A percentile compares a stretch with the other conserved stretches of the same genome.
Conservation (phyloP, 495 filamentous ascomycete genomes). For the Cercophora scortea region DNA sequence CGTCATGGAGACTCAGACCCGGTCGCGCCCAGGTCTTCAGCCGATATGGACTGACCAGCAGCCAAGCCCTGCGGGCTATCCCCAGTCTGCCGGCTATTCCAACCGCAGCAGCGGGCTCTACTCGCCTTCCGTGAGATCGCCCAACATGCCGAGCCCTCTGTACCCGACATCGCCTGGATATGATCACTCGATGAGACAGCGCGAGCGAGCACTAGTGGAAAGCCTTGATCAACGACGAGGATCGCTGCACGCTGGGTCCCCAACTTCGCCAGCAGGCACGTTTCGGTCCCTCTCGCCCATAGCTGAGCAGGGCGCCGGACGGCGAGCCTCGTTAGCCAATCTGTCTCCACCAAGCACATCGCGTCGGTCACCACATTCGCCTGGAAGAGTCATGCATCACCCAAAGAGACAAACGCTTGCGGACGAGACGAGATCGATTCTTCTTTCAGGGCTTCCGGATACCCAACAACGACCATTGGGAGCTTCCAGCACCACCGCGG, state of each 20-base stretch:
- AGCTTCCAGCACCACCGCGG: not conserved
- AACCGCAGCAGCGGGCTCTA: constrained; percentile 15
- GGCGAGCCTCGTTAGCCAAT: constrained; percentile 10
- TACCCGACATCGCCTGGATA: constrained; percentile 24
- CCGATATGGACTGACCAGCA: constrained; percentile 27
- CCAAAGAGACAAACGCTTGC: constrained; percentile 13
- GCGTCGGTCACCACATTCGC: constrained; percentile 7
- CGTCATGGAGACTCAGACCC: constrained; percentile 20
- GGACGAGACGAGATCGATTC: constrained; percentile 19
- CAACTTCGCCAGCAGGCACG: not conserved
- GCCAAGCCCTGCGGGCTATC: constrained; percentile 6
- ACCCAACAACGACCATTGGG: not conserved
- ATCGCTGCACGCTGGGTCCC: constrained; percentile 5
- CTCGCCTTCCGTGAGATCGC: constrained; percentile 21
- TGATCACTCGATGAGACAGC: constrained; percentile 28
- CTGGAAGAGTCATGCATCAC: constrained; percentile 2
- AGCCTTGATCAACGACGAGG: constrained; percentile 27
- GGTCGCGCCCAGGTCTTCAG: constrained; percentile 26
- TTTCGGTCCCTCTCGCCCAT: constrained; percentile 19
- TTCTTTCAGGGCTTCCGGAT: constrained; percentile 12
- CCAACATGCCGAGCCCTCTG: constrained; percentile 26
- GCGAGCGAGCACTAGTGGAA: constrained; percentile 32
- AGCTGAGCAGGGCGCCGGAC: constrained; percentile 10
- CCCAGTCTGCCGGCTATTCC: constrained; percentile 10
- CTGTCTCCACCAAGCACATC: constrained; percentile 5